Evolutionary conservation across 257 asterid species (phyloP), one percentile per base, ranked within the genome.

Genomic region (Voacanga thouarsii): DNA sequence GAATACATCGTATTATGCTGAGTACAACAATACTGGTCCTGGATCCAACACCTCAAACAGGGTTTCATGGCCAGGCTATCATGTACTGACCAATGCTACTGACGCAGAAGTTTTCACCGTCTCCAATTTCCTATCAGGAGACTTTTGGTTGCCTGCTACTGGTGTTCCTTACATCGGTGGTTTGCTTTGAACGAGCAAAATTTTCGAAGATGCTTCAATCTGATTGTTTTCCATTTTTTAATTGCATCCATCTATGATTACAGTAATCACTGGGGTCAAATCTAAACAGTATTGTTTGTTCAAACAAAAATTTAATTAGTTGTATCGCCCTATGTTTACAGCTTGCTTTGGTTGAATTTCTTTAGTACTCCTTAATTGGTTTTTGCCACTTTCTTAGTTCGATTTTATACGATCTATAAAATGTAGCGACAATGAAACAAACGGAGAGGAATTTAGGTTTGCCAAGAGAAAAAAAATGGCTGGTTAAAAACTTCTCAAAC

Each of bases 51-150:
- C 81, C 5, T 51, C 76, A 0, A 28, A 19, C 18, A 55, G 87
- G 74, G 87, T 84, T 28, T 71, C 72, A 1, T 84, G 87, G 87
- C 65, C 64, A 6, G 87, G 85, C 0, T 78, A 81, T 21, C 87
- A 81, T 78, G 65, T 64, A n/a, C n/a, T n/a, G n/a, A 81, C 81
- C 11, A 78, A 79, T 12, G 59, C 33, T 11, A 75, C 83, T 10
- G 83, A 81, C 12, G 83, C 82, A 11, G 50, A 28, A 19, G 11
- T 10, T 37, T 80, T 76, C 37, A 83, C 81, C 3, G 86, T 74
- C 9, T 64, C 85, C 4, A 78, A 11, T 55, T 84, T 84, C 75
- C 59, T 81, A 8, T 10, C 61, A 12, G 87, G 85, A 37, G 75
- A 84, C 18, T 19, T n/a, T 33, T 84, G 83, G 87, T 39, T 84